Evolutionary conservation across 2,329 filamentous ascomycete genomes (phyloP).

Genomic region (Akanthomyces muscarius): DNA sequence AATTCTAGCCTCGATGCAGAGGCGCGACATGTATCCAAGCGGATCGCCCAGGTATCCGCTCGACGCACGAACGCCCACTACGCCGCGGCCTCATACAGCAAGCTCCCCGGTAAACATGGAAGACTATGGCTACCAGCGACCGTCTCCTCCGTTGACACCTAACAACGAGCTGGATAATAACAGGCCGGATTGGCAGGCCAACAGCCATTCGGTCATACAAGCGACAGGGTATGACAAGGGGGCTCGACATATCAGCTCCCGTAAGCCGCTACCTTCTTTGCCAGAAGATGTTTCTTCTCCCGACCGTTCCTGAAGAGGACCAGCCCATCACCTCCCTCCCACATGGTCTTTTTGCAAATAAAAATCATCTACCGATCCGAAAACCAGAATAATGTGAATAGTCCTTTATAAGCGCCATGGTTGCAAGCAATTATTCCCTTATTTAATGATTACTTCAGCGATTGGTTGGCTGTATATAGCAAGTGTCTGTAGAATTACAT

Average conservation of each 20-base stretch:
- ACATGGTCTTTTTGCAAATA: background rate
- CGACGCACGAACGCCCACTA: background rate
- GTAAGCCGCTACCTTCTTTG: slow-evolving; percentile 43
- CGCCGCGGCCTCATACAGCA: background rate
- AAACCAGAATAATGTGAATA: background rate
- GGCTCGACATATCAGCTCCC: slow-evolving; percentile 25
- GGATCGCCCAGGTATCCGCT: slow-evolving; percentile 4
- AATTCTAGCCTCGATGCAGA: slow-evolving; percentile 21
- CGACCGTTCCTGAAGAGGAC: background rate
- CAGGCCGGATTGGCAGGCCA: slow-evolving; percentile 8
- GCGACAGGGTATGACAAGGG: slow-evolving; percentile 3
- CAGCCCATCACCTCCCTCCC: background rate
- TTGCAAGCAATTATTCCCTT: background rate
- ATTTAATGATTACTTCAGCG: slow-evolving; percentile 1
- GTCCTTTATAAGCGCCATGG: background rate
- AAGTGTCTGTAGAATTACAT: slow-evolving; percentile 11
- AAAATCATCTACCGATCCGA: background rate
- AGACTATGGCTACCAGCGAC: slow-evolving; percentile 16
- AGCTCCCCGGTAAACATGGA: slow-evolving; percentile 1
- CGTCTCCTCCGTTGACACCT: slow-evolving; percentile 16
- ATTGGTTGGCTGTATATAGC: slow-evolving; percentile 13
- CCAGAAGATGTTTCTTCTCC: slow-evolving; percentile 32
- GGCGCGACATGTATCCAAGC: slow-evolving; percentile 13
- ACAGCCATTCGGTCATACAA: slow-evolving; percentile 21
- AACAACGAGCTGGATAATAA: background rate